Conservation (phyloP, 1,284 basidiomycete species). For the Bjerkandera adusta region DNA sequence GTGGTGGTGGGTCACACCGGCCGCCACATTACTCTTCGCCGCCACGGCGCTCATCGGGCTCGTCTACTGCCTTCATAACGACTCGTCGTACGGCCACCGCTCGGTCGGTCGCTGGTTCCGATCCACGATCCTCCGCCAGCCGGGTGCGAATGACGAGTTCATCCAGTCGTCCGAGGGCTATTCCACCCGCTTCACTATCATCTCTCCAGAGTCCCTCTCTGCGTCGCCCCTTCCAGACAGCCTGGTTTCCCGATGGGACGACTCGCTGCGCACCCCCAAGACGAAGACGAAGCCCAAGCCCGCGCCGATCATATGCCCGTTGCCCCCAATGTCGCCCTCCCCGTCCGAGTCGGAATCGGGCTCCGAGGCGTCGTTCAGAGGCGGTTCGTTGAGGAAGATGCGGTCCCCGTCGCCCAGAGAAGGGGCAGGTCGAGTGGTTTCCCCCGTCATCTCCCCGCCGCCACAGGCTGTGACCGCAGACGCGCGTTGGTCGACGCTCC, state of each 20-base stretch:
- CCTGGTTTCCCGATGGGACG: constrained; percentile 49
- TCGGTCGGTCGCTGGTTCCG: constrained; percentile 23
- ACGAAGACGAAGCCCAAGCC: constrained; percentile 19
- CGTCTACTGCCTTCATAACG: constrained; percentile 21
- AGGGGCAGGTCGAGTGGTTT: constrained; percentile 19
- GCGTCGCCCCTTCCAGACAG: constrained; percentile 26
- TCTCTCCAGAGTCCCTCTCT: constrained; percentile 21
- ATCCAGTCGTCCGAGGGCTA: constrained; percentile 18
- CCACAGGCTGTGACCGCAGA: constrained; percentile 27
- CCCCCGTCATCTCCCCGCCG: constrained; percentile 14
- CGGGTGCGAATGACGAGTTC: constrained; percentile 25
- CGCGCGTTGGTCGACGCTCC: constrained; percentile 17
- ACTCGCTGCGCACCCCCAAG: constrained; percentile 37
- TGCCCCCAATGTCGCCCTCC: constrained; percentile 25
- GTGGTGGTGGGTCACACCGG: constrained; percentile 41
- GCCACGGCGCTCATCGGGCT: constrained; percentile 22
- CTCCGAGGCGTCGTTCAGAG: constrained; percentile 44
- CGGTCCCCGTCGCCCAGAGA: constrained; percentile 35
- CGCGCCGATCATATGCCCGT: constrained; percentile 16
- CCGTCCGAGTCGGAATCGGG: constrained; percentile 27
- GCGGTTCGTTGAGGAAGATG: constrained; percentile 46
- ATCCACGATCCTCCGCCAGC: constrained; percentile 15
- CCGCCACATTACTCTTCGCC: constrained; percentile 39
- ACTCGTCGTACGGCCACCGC: constrained; percentile 28
- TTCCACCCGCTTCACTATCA: constrained; percentile 12